Percentiles rank a stretch among this genome's conserved stretches.
phyloP scores from a whole-genome alignment of 345 rosid genomes.

The Crucihimalaya himalaica region DNA sequence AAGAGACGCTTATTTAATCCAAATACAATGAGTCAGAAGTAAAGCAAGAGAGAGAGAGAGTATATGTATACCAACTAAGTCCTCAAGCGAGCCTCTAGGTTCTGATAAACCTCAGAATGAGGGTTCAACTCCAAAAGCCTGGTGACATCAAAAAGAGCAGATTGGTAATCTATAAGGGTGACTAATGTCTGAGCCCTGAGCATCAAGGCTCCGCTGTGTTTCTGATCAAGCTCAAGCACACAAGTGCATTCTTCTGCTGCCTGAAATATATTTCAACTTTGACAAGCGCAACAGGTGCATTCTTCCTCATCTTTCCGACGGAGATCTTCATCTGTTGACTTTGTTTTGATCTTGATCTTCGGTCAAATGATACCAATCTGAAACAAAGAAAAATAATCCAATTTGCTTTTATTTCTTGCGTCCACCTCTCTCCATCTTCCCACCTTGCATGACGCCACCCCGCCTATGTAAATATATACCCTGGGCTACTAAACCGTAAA shows the following conservation, averaged over 20 bases:
- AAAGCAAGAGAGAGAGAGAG: neutral
- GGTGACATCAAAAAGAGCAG: conserved; percentile 88
- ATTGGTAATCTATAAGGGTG: conserved; percentile 77
- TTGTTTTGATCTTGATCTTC: too few relatives aligned
- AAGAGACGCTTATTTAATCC: conserved; percentile 22
- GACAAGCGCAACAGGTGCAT: too few relatives aligned
- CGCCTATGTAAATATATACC: too few relatives aligned
- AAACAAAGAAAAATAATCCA: conserved; percentile 31
- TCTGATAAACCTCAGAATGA: conserved; percentile 75
- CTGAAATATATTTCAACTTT: too few relatives aligned
- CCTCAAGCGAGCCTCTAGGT: conserved; percentile 81
- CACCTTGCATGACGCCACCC: too few relatives aligned
- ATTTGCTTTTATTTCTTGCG: conserved; percentile 6
- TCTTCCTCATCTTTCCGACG: too few relatives aligned
- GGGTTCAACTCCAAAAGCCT: conserved; percentile 85
- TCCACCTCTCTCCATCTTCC: conserved; percentile 16
- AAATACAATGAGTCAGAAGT: neutral
- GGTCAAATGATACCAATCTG: conserved; percentile 46
- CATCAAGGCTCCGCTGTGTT: conserved; percentile 92
- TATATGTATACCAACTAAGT: conserved; percentile 79
- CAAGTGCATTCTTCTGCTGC: conserved; percentile 93
- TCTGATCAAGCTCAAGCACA: conserved; percentile 86
- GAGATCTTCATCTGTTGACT: too few relatives aligned
- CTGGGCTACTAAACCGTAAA: too few relatives aligned
- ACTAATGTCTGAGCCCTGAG: conserved; percentile 90